Conservation (phyloP, 208 protist genomes). For the Trypanosoma platydactyli region DNA sequence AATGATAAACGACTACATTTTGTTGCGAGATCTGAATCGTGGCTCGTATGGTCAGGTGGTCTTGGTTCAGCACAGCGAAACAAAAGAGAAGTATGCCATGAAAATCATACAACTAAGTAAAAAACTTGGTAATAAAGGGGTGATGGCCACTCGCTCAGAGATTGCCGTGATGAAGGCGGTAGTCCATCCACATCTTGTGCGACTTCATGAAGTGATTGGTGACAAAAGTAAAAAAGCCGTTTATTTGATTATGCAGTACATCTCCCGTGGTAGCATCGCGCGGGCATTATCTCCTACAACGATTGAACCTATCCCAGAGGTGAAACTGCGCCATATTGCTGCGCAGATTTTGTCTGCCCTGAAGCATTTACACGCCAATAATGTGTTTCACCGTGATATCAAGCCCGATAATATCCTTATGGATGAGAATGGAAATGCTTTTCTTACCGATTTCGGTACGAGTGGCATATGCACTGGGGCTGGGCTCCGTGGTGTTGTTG, state of each 20-base stretch:
- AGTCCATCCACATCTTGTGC: slow-evolving; percentile 79
- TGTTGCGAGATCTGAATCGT: slow-evolving; percentile 85
- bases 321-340: slow-evolving; percentile 25
- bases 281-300: slow-evolving; percentile 16
- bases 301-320: slow-evolving; percentile 34
- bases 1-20: slow-evolving; percentile 60
- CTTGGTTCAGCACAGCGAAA: slow-evolving; percentile 76
- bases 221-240: slow-evolving; percentile 67
- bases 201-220: slow-evolving; percentile 92
- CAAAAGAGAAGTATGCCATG: slow-evolving; percentile 56
- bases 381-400: slow-evolving; percentile 57
- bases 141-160: slow-evolving; percentile 39
- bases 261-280: slow-evolving; percentile 43
- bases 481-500: slow-evolving; percentile 37
- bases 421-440: slow-evolving; percentile 29
- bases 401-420: slow-evolving; percentile 69
- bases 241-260: slow-evolving; percentile 82
- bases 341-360: slow-evolving; percentile 40
- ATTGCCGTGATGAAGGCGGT: slow-evolving; percentile 89
- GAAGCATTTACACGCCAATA: slow-evolving; percentile 38
- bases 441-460: slow-evolving; percentile 59
- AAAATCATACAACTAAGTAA: slow-evolving; percentile 50
- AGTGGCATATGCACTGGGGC: slow-evolving; percentile 33
- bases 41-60: slow-evolving; percentile 95
- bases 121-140: slow-evolving; percentile 7